These are phyloP conservation scores for Porcisia hertigi DNA, from an alignment of 208 protist species.

Conservation along the genomic window DNA sequence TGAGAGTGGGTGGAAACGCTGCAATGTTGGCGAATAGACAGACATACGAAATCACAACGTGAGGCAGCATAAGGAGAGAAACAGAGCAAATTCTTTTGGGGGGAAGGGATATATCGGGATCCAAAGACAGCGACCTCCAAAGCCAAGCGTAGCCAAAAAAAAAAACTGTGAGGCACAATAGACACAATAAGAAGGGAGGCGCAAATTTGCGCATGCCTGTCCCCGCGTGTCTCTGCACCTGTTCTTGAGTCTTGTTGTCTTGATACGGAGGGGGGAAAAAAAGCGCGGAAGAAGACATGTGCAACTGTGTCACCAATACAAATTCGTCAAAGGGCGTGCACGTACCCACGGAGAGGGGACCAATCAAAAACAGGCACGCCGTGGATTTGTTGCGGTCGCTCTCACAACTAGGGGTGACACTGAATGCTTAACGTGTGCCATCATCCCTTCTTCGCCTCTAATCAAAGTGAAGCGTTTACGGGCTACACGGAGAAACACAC, in stretches of 20 bases:
- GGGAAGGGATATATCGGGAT: background rate
- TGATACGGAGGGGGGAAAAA: background rate
- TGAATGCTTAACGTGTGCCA: background rate
- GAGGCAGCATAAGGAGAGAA: background rate
- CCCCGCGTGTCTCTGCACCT: background rate
- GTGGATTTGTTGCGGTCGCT: background rate
- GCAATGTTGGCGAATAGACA: background rate
- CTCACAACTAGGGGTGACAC: background rate
- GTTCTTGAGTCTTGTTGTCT: background rate
- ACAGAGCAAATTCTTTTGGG: background rate
- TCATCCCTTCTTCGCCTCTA: background rate
- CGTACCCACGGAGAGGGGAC: background rate
- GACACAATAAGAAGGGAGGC: background rate
- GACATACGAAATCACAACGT: conserved; percentile 4
- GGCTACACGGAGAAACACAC: too few species aligned
- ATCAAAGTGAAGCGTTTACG: background rate
- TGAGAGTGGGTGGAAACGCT: background rate
- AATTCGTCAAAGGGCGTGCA: background rate
- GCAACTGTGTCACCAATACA: background rate
- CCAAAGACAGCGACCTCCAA: background rate
- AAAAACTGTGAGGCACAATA: background rate
- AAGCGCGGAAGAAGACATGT: background rate
- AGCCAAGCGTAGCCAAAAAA: background rate
- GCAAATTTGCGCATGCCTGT: background rate
- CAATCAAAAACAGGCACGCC: too few species aligned